phyloP scores from a whole-genome alignment of 129 eudicot species.

The Escallonia rubra region DNA sequence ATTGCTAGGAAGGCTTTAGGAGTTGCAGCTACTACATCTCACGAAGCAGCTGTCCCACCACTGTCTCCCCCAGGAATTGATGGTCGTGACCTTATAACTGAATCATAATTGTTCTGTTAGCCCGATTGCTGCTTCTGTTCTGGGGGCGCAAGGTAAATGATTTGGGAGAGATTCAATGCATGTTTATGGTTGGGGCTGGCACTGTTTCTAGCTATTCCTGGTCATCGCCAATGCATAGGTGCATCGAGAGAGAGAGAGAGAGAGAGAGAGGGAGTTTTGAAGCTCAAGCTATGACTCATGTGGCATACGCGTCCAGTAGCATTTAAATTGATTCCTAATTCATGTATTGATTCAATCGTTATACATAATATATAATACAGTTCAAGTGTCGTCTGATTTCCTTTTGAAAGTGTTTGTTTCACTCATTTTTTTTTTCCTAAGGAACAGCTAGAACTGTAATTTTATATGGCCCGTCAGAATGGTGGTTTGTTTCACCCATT shows the following conservation, averaged over 20 bases:
- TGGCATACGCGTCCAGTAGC: too few relatives aligned
- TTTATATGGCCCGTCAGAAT: too few relatives aligned
- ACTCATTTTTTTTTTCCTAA: too few relatives aligned
- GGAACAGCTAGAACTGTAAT: too few relatives aligned
- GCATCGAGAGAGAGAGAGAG: constrained; percentile 27
- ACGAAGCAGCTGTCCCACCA: constrained; percentile 83
- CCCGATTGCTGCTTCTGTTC: constrained; percentile 30
- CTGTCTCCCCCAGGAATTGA: constrained; percentile 72
- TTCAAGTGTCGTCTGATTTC: too few relatives aligned
- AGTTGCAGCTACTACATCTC: constrained; percentile 9
- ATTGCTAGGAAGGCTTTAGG: constrained; percentile 63
- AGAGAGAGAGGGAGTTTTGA: constrained; percentile 5
- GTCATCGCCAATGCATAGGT: constrained; percentile 74
- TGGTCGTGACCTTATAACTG: constrained; percentile 13
- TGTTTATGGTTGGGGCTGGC: constrained; percentile 16
- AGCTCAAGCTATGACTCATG: too few relatives aligned
- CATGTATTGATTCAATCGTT: too few relatives aligned
- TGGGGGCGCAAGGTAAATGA: neutral
- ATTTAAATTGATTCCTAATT: too few relatives aligned
- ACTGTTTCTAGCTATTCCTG: constrained; percentile 53
- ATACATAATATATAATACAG: too few relatives aligned
- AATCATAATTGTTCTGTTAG: constrained; percentile 29
- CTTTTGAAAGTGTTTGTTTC: too few relatives aligned
- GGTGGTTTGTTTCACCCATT: too few relatives aligned
- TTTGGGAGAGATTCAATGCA: constrained; percentile 15